These are phyloP conservation scores for Pichia sporocuriosa DNA, from an alignment of 805 yeast species.

Conservation along the genomic window DNA sequence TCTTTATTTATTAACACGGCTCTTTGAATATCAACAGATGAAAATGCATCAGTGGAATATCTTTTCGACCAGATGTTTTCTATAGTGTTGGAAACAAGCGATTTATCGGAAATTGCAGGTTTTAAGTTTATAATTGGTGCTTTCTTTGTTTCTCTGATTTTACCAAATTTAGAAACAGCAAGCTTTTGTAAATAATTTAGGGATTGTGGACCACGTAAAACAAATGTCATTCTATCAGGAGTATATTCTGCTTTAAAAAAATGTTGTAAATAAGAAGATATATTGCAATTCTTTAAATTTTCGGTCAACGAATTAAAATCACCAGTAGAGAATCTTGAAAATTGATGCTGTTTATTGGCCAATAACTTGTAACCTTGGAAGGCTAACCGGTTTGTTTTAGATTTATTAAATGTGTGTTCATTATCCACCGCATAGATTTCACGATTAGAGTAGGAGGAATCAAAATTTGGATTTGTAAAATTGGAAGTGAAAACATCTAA, in stretches of 20 bases:
- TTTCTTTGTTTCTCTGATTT: slow-evolving; percentile 18
- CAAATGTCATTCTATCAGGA: slow-evolving; percentile 49
- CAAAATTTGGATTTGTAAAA: slow-evolving; percentile 46
- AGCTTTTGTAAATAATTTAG: slow-evolving; percentile 48
- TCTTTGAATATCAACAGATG: slow-evolving; percentile 16
- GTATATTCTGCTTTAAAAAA: slow-evolving; percentile 38
- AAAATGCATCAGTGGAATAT: slow-evolving; percentile 23
- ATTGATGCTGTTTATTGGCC: slow-evolving; percentile 43
- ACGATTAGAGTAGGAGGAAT: slow-evolving; percentile 32
- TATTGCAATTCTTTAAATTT: slow-evolving; percentile 27
- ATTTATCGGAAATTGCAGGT: background rate
- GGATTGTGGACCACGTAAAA: slow-evolving; percentile 62
- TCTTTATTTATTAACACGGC: slow-evolving; percentile 33
- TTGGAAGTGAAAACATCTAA: slow-evolving; percentile 45
- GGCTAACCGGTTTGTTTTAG: slow-evolving; percentile 38
- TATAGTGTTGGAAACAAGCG: slow-evolving; percentile 7
- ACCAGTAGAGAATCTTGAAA: slow-evolving; percentile 62
- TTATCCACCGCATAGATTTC: slow-evolving; percentile 60
- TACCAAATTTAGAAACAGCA: slow-evolving; percentile 38
- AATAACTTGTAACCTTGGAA: slow-evolving; percentile 54
- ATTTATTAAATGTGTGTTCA: slow-evolving; percentile 55
- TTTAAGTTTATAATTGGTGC: background rate
- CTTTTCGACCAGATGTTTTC: slow-evolving; percentile 19
- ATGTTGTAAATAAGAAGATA: slow-evolving; percentile 30
- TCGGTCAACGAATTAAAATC: slow-evolving; percentile 42